Percentiles rank a stretch among this genome's conserved stretches.
phyloP scores from a whole-genome alignment of 768 basidiomycete genomes.

The Tremella yokohamensis region DNA sequence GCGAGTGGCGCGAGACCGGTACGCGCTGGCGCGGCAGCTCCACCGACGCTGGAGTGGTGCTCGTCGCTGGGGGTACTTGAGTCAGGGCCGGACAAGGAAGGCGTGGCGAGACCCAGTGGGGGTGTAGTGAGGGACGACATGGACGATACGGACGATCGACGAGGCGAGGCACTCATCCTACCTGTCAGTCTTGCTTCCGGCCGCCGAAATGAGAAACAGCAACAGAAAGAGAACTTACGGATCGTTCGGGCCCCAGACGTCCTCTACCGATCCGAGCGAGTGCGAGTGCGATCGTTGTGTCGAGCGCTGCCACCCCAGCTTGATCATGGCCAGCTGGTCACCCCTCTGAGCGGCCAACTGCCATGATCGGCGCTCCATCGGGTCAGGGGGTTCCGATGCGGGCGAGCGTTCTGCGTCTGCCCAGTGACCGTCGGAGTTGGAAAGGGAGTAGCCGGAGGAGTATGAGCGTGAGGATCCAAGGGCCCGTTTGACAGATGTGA shows the following conservation, averaged over 20 bases:
- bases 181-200: not conserved
- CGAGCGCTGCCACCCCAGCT: conserved; percentile 14
- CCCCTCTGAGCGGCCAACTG: conserved; percentile 20
- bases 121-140: not conserved
- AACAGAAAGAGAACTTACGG: conserved; percentile 15
- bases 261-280: conserved; percentile 14
- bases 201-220: not conserved
- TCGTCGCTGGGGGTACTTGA: too few species aligned
- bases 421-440: not conserved
- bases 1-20: too few species aligned
- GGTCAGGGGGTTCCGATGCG: conserved; percentile 3
- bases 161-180: not conserved
- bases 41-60: too few species aligned
- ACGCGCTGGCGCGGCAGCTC: too few species aligned
- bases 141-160: conserved; percentile 1
- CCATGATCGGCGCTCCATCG: conserved; percentile 9
- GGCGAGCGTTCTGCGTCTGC: conserved; percentile 2
- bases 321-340: conserved; percentile 31
- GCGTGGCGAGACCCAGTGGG: too few species aligned
- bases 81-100: too few species aligned
- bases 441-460: not conserved
- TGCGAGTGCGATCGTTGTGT: conserved; percentile 13
- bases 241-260: conserved; percentile 24
- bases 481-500: conserved; percentile 20
- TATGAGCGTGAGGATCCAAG: conserved; percentile 5